Evolutionary conservation across 192 early-diverging fungal genomes (phyloP).

Genomic region (Gonapodya sp.): DNA sequence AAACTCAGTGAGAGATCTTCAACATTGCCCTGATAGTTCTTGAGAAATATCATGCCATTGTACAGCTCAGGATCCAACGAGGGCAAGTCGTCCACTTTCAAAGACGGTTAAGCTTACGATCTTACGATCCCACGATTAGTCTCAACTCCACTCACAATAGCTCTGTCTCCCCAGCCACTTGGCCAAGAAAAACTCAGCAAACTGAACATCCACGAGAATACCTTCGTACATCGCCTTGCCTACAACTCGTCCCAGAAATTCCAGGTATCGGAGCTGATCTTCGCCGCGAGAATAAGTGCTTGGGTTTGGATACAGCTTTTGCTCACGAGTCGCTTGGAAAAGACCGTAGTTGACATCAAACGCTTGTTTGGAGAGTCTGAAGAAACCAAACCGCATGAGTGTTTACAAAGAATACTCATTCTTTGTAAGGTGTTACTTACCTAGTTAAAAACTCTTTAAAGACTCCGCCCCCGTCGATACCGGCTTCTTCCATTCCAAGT

Average conservation of each 20-base stretch:
- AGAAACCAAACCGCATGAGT: slow-evolving; percentile 11
- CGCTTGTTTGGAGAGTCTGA: slow-evolving; percentile 54
- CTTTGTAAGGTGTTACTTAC: slow-evolving; percentile 23
- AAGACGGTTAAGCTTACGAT: not conserved
- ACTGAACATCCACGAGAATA: slow-evolving; percentile 69
- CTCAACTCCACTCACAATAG: slow-evolving; percentile 38
- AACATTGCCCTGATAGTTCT: slow-evolving; percentile 60
- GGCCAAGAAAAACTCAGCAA: slow-evolving; percentile 75
- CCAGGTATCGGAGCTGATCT: slow-evolving; percentile 47
- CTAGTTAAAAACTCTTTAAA: slow-evolving; percentile 94
- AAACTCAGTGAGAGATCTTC: slow-evolving; percentile 59
- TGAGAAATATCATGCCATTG: slow-evolving; percentile 58
- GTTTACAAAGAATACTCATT: not conserved
- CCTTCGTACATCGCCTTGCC: slow-evolving; percentile 82
- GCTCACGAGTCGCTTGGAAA: slow-evolving; percentile 55
- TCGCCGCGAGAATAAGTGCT: slow-evolving; percentile 26
- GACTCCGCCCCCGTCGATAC: slow-evolving; percentile 93
- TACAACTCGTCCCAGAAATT: slow-evolving; percentile 69
- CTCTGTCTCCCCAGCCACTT: slow-evolving; percentile 57
- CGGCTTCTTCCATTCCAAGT: slow-evolving; percentile 76
- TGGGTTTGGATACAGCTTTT: slow-evolving; percentile 66
- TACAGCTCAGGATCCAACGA: slow-evolving; percentile 72
- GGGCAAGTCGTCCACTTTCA: slow-evolving; percentile 64
- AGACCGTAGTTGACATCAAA: slow-evolving; percentile 63
- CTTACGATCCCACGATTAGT: not conserved